Evolutionary conservation across 805 yeast species (phyloP), one percentile per base, ranked within the genome.

Genomic region (Metschnikowia arizonensis): DNA sequence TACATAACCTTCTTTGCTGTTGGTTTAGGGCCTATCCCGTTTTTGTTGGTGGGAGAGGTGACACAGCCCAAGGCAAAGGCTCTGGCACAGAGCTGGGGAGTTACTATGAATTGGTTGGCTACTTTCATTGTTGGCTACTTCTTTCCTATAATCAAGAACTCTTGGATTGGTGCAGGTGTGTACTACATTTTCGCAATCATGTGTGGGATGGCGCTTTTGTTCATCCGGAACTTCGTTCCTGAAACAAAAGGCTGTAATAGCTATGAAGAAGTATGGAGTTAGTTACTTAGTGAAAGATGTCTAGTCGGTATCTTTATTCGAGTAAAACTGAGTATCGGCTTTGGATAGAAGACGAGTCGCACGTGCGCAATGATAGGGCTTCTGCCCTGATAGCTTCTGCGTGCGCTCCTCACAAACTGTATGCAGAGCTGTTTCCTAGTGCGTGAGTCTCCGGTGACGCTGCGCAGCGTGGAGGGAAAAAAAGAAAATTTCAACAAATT

Each of bases 1-100:
- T 90, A 88, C 60, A 89, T 91, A 40, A 81, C 85, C 0, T 78
- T 88, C 23, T 93, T 91, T 69, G 98, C 97, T 0, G 68, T 85
- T 28, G 99, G 99, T 0, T 63, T 89, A 50, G 99, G 99, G 0
- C 99, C 99, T 5, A 89, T 93, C 44, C 99, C 99, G 33, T 91
- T 93, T 66, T 67, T 91, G 53, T 66, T 90, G 42, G 83, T 91
- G 9, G 79, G 95, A 5, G 98, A 93, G 61, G 82, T 91, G n/a
- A 84, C 95, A 0, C 95, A 89, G 49, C 67, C 76, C 1, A 79
- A 81, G 48, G 91, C 91, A 1, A 82, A 81, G 46, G 90, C 90
- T 2, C 72, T 81, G 36, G 97, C 98, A 0, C 99, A 93, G 65
- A 83, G 96, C 60, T 84, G 87, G 73, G 98, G 96, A 10, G 88